Conservation (phyloP, 2,329 filamentous ascomycete species). For the Lachnellula subtilissima region DNA sequence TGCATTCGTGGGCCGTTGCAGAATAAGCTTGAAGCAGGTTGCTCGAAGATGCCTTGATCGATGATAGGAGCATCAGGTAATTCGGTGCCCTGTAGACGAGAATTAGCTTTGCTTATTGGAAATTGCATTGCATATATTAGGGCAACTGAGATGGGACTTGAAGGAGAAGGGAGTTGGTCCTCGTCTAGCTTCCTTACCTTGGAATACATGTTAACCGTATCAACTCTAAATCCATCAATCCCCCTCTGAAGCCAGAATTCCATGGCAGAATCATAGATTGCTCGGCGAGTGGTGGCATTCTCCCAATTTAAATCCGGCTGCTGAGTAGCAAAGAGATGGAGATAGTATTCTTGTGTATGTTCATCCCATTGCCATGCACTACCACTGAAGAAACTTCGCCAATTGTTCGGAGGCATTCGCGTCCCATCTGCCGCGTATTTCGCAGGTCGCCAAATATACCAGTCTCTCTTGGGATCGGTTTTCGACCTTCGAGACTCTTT, state of each 20-base stretch:
- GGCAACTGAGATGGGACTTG: no score
- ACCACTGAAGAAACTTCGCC: slow-evolving; percentile 56
- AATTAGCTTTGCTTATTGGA: not conserved
- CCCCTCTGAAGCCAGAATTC: slow-evolving; percentile 74
- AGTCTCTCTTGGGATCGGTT: slow-evolving; percentile 50
- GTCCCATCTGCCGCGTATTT: slow-evolving; percentile 51
- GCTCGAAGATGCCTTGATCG: slow-evolving; percentile 39
- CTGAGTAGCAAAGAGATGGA: slow-evolving; percentile 68
- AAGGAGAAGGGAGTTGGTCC: not conserved
- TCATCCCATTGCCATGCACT: slow-evolving; percentile 69
- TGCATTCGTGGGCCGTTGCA: slow-evolving; percentile 66
- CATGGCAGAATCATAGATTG: slow-evolving; percentile 68
- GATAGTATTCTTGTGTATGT: slow-evolving; percentile 68
- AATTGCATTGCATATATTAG: no score
- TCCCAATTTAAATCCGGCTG: slow-evolving; percentile 90
- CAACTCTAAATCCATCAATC: slow-evolving; percentile 69
- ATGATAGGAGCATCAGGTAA: slow-evolving; percentile 55
- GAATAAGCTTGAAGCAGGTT: slow-evolving; percentile 53
- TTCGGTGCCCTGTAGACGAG: slow-evolving; percentile 34
- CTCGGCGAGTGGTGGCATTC: slow-evolving; percentile 59
- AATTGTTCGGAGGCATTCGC: slow-evolving; percentile 70
- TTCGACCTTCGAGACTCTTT: slow-evolving; percentile 47
- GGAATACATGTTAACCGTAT: slow-evolving; percentile 69
- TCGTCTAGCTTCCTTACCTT: slow-evolving; percentile 38
- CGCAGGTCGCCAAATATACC: slow-evolving; percentile 62